Evolutionary conservation across 2,329 filamentous ascomycete genomes (phyloP), one percentile per base, ranked within the genome.

Genomic region (Beauveria sp.): DNA sequence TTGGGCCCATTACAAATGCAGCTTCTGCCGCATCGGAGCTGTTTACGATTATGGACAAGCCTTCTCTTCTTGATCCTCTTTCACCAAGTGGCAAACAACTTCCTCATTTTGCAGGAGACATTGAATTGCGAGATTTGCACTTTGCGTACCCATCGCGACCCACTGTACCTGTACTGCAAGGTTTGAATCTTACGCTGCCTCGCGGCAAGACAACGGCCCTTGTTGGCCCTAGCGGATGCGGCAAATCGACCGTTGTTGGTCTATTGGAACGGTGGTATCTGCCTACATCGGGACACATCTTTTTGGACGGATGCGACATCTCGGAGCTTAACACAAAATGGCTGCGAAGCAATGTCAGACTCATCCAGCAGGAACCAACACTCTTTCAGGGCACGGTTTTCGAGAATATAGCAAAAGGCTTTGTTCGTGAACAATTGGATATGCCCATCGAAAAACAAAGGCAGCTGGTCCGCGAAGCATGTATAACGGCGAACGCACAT

Each of bases 201-300:
- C 77, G 80, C 12, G 83, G 84, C 8, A 85, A 87, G 66, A 79
- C 83, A 1, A 88, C 86, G 0, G 87, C 87, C 3, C 85, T 90
- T 12, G 86, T 90, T 14, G 87, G 87, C 0, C 80, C 85, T 1
- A 87, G 83, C 2, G 87, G 87, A 0, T 83, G 79, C 5, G 87
- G 87, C 0, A 90, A 90, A 70, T 87, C 83, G 58, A 90, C 87
- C 0, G 82, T 89, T n/a, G 80, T 88, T 0, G 85, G 83, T 0
- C 72, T 90, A 3, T 72, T 89, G 3, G 84, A 89, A 68, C 76
- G 86, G 18, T 89, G 86, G 84, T 89, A 89, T 67, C 20, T 42
- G n/a, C 60, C 61, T 7, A 28, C 34, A 16, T 43, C 83, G 4
- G 82, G 82, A 0, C 72, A 76, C 3, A 81, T 78, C 28, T 80